Conservation (phyloP, 495 filamentous ascomycete species). For the Talaromyces thailandensis region DNA sequence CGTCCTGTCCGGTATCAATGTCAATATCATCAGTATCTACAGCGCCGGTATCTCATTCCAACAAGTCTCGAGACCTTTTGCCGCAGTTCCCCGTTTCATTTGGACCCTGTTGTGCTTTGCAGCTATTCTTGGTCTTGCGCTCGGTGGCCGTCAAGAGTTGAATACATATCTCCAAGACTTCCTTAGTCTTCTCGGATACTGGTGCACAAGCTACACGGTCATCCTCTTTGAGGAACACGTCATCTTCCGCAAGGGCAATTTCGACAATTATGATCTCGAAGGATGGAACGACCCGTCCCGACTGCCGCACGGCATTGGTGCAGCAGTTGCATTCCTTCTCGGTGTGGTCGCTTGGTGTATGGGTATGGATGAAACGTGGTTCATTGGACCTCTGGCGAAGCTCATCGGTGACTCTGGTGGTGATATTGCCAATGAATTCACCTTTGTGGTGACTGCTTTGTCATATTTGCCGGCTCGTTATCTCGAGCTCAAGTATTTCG, state of each 20-base stretch:
- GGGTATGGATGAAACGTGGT: constrained; percentile 31
- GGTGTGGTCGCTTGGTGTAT: constrained; percentile 27
- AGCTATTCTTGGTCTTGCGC: constrained; percentile 28
- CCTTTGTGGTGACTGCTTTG: constrained; percentile 35
- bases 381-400: constrained; percentile 38
- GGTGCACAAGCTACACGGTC: constrained; percentile 47
- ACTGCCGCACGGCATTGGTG: constrained; percentile 24
- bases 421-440: constrained; percentile 49
- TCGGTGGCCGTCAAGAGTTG: constrained; percentile 31
- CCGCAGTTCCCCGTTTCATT: constrained; percentile 29
- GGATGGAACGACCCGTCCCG: constrained; percentile 22
- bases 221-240: constrained; percentile 54
- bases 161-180: constrained; percentile 41
- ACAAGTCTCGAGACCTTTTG: constrained; percentile 29
- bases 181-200: constrained; percentile 51
- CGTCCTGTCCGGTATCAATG: constrained; percentile 37
- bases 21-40: constrained; percentile 38
- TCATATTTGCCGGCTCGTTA: constrained; percentile 29
- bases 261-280: constrained; percentile 32
- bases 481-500: constrained; percentile 23
- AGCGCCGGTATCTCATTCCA: constrained; percentile 30
- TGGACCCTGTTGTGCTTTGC: constrained; percentile 33
- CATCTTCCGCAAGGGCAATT: constrained; percentile 41
- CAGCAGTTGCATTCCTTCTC: constrained; percentile 20
- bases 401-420: constrained; percentile 39